phyloP scores from a whole-genome alignment of 768 basidiomycete species.

The Leccinum subtestaceum region DNA sequence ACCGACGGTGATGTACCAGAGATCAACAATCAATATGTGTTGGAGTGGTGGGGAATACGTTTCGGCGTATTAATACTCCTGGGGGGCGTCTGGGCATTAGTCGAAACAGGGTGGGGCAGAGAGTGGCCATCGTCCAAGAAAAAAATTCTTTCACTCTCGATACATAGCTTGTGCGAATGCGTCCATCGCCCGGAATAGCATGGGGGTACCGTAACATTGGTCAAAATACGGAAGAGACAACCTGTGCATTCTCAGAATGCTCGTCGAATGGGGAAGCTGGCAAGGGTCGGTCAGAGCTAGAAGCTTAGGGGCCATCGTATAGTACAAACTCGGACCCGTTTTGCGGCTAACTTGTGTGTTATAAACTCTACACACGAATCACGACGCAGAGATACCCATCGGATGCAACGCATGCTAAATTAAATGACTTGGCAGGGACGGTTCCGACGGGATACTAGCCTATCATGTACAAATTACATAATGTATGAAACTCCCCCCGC shows the following conservation, averaged over 20 bases:
- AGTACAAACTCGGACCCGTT: constrained; percentile 3
- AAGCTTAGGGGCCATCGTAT: constrained; percentile 2
- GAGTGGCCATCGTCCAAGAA: constrained; percentile 8
- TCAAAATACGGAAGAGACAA: background rate
- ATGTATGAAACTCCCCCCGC: too few species aligned
- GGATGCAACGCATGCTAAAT: background rate
- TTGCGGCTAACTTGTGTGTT: background rate
- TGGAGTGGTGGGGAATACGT: background rate
- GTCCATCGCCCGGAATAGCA: constrained; percentile 3
- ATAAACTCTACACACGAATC: background rate
- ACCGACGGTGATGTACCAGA: background rate
- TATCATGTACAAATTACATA: background rate
- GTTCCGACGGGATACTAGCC: background rate
- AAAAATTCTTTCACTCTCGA: constrained; percentile 29
- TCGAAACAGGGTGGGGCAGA: constrained; percentile 19
- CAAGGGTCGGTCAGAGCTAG: constrained; percentile 1
- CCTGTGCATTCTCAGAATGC: background rate
- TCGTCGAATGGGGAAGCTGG: background rate
- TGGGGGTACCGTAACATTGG: background rate
- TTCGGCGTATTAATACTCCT: constrained; percentile 11
- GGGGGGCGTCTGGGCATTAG: background rate
- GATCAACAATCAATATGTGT: background rate
- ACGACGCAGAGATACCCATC: too few species aligned
- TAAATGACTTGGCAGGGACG: background rate
- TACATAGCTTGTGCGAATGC: background rate